These are phyloP conservation scores for Podospora pseudocomata DNA, from an alignment of 495 filamentous ascomycete species.

Conservation along the genomic window DNA sequence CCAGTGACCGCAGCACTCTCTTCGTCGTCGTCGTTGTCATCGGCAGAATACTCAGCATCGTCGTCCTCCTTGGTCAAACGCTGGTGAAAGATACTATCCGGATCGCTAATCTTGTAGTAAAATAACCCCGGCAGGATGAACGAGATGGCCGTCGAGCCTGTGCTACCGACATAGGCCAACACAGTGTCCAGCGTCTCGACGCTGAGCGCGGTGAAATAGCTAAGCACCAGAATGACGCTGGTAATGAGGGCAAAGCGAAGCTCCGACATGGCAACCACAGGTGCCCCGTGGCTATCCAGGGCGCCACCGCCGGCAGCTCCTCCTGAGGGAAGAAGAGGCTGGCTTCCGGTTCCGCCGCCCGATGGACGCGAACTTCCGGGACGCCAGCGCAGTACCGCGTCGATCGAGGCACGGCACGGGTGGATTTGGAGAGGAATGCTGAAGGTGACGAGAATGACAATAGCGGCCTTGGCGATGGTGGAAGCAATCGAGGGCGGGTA, in stretches of 20 bases:
- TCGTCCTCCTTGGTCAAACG: constrained; percentile 87
- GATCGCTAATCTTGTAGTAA: constrained; percentile 95
- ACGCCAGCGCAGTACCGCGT: constrained; percentile 90
- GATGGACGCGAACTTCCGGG: constrained; percentile 78
- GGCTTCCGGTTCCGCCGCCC: constrained; percentile 33
- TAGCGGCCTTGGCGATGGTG: constrained; percentile 90
- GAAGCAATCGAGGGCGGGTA: constrained; percentile 78
- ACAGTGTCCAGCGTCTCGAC: constrained; percentile 87
- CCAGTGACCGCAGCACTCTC: constrained; percentile 30
- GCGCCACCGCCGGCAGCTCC: constrained; percentile 12
- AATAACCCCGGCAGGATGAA: constrained; percentile 96
- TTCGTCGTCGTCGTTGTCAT: constrained; percentile 46
- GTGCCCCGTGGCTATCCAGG: constrained; percentile 41
- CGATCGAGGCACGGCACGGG: constrained; percentile 87
- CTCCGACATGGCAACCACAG: constrained; percentile 64
- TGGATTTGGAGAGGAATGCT: constrained; percentile 94
- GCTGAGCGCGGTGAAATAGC: constrained; percentile 83
- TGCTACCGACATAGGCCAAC: constrained; percentile 91
- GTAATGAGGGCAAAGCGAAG: constrained; percentile 86
- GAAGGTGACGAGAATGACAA: constrained; percentile 95
- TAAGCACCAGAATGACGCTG: constrained; percentile 74
- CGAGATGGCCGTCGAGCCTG: constrained; percentile 88
- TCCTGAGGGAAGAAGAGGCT: constrained; percentile 41
- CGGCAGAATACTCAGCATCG: constrained; percentile 49
- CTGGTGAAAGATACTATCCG: constrained; percentile 78